Evolutionary conservation across 129 eudicot genomes (phyloP), one percentile per base, ranked within the genome.

Genomic region (carrot (Daucus carota)): DNA sequence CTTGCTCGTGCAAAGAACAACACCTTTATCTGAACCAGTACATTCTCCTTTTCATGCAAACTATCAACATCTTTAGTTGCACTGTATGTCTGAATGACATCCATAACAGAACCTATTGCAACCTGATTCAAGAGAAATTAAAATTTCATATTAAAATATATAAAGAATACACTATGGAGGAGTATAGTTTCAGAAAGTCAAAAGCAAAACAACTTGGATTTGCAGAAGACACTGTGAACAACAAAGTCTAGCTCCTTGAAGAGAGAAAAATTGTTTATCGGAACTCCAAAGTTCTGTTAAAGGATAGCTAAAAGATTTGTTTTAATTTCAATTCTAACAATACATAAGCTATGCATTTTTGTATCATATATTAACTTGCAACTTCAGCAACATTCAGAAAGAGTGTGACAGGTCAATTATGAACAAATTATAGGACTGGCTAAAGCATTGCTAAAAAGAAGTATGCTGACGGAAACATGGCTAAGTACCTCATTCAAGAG

Each of bases 1-100:
- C 98, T 85, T 79, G 98, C 98, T 70, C 97, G 84, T 10, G 98
- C 98, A 67, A 94, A 94, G 78, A 91, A 94, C 85, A 94, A 34
- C 28, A 94, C 86, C 87, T 94, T 91, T 47, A 94, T 77, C 83
- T 80, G 74, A 11, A 88, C 74, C 66, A 26, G 77, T 29, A 78
- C 75, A 1, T 79, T 62, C 28, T 77, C 77, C 46, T 67, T 79
- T 33, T 66, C 84, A 1, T 13, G 74, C 74, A 70, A 70, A 70
- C 24, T 62, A 14, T 77, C 79, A 28, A 34, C 40, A 17, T 40
- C 62, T 17, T 52, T 74, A 29, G 33, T 36, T 8, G 41, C 69
- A 74, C 41, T 17, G 9, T 52, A 45, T 38, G 34, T 38, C 38
- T 29, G 33, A 15, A 36, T 38, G n/a, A n/a, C 0, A 74, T 74